Percentiles rank a stretch among this genome's conserved stretches.
Evolutionary conservation across 2,329 filamentous ascomycete genomes (phyloP).

Genomic region (Fusarium equiseti): DNA sequence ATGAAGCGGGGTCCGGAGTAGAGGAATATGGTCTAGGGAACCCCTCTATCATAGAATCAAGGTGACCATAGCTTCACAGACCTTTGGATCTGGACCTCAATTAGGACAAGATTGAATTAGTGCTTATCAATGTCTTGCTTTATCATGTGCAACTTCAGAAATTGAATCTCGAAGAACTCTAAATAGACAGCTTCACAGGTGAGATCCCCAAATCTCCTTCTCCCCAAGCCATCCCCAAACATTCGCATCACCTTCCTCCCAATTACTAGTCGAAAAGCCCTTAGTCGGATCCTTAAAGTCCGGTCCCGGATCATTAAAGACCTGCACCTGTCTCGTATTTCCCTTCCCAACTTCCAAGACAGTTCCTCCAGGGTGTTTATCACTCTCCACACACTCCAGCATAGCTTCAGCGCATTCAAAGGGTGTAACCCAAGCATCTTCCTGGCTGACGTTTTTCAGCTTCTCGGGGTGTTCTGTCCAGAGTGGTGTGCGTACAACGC

Average conservation of each 20-base stretch:
- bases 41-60: neutral
- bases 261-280: conserved; percentile 49
- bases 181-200: neutral
- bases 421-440: conserved; percentile 57
- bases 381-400: conserved; percentile 54
- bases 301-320: conserved; percentile 57
- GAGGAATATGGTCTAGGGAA: neutral
- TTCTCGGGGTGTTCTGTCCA: conserved; percentile 61
- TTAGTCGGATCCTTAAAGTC: conserved; percentile 42
- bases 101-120: too few relatives aligned
- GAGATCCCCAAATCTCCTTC: conserved; percentile 43
- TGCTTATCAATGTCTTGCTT: too few relatives aligned
- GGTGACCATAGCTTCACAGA: neutral
- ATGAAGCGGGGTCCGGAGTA: too few relatives aligned
- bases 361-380: conserved; percentile 54
- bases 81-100: rapidly evolving
- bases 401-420: conserved; percentile 59
- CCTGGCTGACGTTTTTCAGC: conserved; percentile 51
- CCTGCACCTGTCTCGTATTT: conserved; percentile 50
- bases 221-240: conserved; percentile 47
- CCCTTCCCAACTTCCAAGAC: conserved; percentile 56
- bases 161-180: neutral
- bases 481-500: conserved; percentile 59
- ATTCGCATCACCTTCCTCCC: conserved; percentile 43
- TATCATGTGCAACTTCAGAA: too few relatives aligned